Percentiles rank a stretch among this genome's conserved stretches.
Conservation (phyloP, 768 basidiomycete genomes). For the Amanita fuliginea region DNA sequence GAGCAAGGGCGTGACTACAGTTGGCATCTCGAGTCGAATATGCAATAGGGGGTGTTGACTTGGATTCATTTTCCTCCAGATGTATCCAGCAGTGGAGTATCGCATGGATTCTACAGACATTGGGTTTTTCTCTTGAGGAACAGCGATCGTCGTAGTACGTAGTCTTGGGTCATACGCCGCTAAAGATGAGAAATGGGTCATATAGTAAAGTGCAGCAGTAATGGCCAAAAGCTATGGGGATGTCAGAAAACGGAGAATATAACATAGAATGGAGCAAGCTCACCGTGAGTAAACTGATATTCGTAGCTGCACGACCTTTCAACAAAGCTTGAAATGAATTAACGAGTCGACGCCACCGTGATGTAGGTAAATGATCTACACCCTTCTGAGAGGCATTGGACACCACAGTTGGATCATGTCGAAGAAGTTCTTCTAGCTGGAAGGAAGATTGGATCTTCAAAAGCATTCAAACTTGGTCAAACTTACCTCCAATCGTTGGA, state of each 20-base stretch:
- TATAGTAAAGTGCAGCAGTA: constrained; percentile 63
- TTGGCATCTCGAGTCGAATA: constrained; percentile 71
- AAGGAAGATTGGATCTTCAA: constrained; percentile 6
- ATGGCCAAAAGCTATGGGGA: constrained; percentile 58
- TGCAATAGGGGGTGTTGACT: constrained; percentile 54
- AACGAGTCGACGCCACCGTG: constrained; percentile 33
- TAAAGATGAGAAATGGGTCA: constrained; percentile 43
- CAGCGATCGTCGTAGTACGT: constrained; percentile 5
- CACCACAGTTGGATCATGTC: constrained; percentile 51
- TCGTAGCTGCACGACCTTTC: constrained; percentile 59
- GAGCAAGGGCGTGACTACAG: constrained; percentile 55
- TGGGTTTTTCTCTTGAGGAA: background rate
- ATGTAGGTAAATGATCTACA: constrained; percentile 26
- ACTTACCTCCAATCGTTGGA: constrained; percentile 79
- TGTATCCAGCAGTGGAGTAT: constrained; percentile 41
- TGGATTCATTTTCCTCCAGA: constrained; percentile 77
- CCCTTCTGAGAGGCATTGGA: constrained; percentile 27
- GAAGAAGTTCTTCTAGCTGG: constrained; percentile 78
- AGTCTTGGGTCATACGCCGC: constrained; percentile 15
- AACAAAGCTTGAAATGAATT: constrained; percentile 34
- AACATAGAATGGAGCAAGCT: constrained; percentile 11
- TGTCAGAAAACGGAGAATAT: constrained; percentile 3
- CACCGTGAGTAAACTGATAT: constrained; percentile 74
- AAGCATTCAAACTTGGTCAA: background rate
- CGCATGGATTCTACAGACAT: constrained; percentile 12